Evolutionary conservation across 805 yeast species (phyloP), one percentile per base, ranked within the genome.

Genomic region (Tetrapisispora phaffii): DNA sequence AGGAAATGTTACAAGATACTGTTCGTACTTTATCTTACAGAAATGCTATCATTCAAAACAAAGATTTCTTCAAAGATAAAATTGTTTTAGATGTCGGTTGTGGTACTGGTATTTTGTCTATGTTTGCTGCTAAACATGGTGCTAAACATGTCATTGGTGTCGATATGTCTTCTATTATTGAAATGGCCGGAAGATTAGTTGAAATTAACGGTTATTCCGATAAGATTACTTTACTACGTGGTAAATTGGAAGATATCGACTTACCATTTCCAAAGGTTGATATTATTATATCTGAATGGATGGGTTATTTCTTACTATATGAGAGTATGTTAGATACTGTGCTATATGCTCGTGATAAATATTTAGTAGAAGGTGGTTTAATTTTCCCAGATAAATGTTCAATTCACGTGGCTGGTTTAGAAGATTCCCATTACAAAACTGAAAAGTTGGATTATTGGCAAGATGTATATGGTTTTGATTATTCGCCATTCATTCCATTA

Each of bases 91-190:
- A 93, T 68, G 98, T 93, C 47, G 99, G 99, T 41, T 94, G 98
- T 67, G 99, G 99, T 55, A 93, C 98, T 19, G 99, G 98, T 55
- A 88, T 93, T 54, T 70, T 93, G 50, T 89, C 97, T 22, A 86
- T 93, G 96, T 93, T 93, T 73, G 97, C 97, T 16, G 96, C 90
- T 42, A 82, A 82, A 61, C 95, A 97, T n/a, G 99, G 98, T 53
- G 98, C 98, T 51, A 87, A 88, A 65, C 97, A 88, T 62, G 98
- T 93, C 44, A 83, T 88, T 65, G 95, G 95, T 41, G 97, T 93
- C 45, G 99, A 93, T 68, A 88, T 89, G 89, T 87, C 96, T 21
- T 85, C 85, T 63, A 93, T 93, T 64, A 93, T 94, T 56, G 94
- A 82, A 51, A 88, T 87, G 88, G 99, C 98, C n/a, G 78, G 77